These are phyloP conservation scores for Dictyostelium brefeldianum DNA, from an alignment of 78 protist species.

Conservation along the genomic window DNA sequence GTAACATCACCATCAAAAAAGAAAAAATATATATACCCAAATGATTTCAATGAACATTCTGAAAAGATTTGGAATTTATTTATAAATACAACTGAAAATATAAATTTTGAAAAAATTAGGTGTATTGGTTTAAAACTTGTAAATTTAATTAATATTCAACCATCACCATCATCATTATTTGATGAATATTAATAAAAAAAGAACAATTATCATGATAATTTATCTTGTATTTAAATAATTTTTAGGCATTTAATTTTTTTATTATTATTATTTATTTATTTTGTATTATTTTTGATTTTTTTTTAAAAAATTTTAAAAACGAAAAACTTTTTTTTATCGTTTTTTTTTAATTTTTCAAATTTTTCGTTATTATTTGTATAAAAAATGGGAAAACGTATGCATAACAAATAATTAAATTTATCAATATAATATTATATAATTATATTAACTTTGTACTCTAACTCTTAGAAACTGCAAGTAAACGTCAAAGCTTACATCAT, in stretches of 20 bases:
- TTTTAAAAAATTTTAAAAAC: not conserved
- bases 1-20: conserved; percentile 6
- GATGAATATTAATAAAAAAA: not conserved
- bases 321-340: not conserved
- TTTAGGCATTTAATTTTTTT: too few relatives aligned
- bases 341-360: not conserved
- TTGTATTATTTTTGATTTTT: too few relatives aligned
- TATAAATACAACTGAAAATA: not conserved
- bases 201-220: not conserved
- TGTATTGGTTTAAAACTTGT: conserved; percentile 66
- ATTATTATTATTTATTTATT: too few relatives aligned
- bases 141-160: not conserved
- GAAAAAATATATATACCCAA: not conserved
- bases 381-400: conserved; percentile 34
- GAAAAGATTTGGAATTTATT: conserved; percentile 30
- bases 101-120: conserved; percentile 21
- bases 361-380: not conserved
- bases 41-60: not conserved
- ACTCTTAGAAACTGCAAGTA: conserved; percentile 30
- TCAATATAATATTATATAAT: not conserved
- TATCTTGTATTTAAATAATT: too few relatives aligned
- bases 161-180: not conserved
- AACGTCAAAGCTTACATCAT: conserved; percentile 44
- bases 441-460: too few relatives aligned
- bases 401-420: not conserved